Conservation (phyloP, 2,329 filamentous ascomycete genomes). For the Corynespora cassiicola region DNA sequence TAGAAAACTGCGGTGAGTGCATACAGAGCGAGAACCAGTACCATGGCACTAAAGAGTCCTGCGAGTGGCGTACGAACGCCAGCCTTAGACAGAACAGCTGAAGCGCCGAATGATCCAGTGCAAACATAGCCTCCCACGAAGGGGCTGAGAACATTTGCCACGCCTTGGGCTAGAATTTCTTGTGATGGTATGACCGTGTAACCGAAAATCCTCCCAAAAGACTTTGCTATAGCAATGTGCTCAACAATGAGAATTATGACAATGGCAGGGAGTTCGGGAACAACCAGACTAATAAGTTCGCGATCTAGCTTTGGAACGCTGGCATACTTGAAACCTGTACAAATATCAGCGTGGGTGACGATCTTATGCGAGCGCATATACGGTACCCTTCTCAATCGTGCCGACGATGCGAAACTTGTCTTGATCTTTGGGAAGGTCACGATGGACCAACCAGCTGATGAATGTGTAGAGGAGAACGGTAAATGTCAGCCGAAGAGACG, state of each 20-base stretch:
- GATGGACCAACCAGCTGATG: slow-evolving; percentile 79
- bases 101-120: slow-evolving; percentile 91
- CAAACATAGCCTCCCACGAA: slow-evolving; percentile 89
- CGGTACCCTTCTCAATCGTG: slow-evolving; percentile 70
- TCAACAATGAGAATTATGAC: slow-evolving; percentile 92
- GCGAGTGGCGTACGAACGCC: slow-evolving; percentile 88
- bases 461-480: slow-evolving; percentile 89
- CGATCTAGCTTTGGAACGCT: slow-evolving; percentile 71
- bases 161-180: slow-evolving; percentile 89
- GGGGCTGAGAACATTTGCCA: slow-evolving; percentile 84
- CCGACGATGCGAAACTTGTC: slow-evolving; percentile 73
- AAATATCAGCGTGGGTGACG: slow-evolving; percentile 7
- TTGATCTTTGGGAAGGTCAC: slow-evolving; percentile 48
- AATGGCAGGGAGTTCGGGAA: slow-evolving; percentile 75
- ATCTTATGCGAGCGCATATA: not conserved
- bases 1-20: slow-evolving; percentile 85
- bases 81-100: slow-evolving; percentile 93
- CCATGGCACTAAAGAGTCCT: slow-evolving; percentile 80
- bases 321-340: slow-evolving; percentile 75
- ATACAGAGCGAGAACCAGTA: slow-evolving; percentile 88
- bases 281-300: slow-evolving; percentile 70
- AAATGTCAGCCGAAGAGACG: slow-evolving; percentile 84
- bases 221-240: slow-evolving; percentile 94
- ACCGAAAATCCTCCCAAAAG: slow-evolving; percentile 90
- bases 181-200: slow-evolving; percentile 93